Base-by-base conservation (phyloP, 2,329 filamentous ascomycete species). In the Nectriaceae sp. region DNA sequence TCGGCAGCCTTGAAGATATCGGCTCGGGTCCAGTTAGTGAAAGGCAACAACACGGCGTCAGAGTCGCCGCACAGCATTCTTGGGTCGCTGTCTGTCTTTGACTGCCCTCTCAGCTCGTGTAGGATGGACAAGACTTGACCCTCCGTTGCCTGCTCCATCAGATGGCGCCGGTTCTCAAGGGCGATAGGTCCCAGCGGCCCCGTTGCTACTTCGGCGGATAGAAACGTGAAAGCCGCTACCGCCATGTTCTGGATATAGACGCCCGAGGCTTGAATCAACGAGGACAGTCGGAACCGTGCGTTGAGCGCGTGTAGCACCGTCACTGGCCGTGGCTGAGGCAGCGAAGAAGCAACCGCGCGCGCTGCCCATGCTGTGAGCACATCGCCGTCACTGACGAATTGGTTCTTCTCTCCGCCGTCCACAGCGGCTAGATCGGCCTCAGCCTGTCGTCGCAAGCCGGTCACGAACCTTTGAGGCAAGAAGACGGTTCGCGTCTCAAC, bases 41-140 rank as follows among this genome's bases (percentile, higher is more conserved):
- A 39, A 13, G 37, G 40, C 0, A 49, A 24, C 4, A 19, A 11
- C 6, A 49, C 40, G 4, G 40, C n/a, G 6, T 37, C 33, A 11
- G 40, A n/a, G 3, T 53, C 22, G 8, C 51, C 51, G 22, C 49
- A 54, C 3, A 54, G 45, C 5, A 53, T n/a, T 8, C 51, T 49
- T 3, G 37, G 40, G 0, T 40, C 18, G 0, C 43, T 35, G 4
- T 46, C 20, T 5, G 46, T 20, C 11, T 46, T 18, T 5, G n/a
- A n/a, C n/a, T n/a, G n/a, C n/a, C n/a, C 51, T 2, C 45, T 48
- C 8, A 54, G 49, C 2, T 31, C 42, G 15, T 49, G 44, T 5
- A 52, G 29, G 3, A n/a, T n/a, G 42, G 29, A 33, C 49, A 42
- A 11, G 53, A 26, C 1, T 39, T 31, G 26, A 31, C 10, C 26